These are phyloP conservation scores for Alloteropsis angusta DNA, from an alignment of 202 grass and related monocot genomes.

Conservation along the genomic window DNA sequence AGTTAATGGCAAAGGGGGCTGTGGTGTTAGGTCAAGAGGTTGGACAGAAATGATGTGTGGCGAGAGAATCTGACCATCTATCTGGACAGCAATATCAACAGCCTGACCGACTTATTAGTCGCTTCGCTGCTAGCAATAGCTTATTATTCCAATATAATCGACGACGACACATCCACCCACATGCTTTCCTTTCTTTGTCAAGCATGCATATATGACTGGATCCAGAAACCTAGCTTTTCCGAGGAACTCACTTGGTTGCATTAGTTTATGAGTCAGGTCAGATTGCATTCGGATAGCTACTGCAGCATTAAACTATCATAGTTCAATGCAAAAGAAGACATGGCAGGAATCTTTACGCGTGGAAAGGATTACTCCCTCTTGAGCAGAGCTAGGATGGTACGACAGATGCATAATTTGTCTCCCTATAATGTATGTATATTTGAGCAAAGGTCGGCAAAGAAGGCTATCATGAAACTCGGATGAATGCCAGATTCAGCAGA, in stretches of 20 bases:
- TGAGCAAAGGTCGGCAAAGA: neutral
- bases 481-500: neutral
- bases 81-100: constrained; percentile 24
- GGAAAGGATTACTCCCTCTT: neutral
- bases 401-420: too few relatives aligned
- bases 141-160: too few relatives aligned
- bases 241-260: neutral
- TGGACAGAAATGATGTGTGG: constrained; percentile 13
- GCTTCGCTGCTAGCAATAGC: neutral
- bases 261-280: neutral
- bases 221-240: neutral
- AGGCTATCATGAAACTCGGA: neutral
- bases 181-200: neutral
- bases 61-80: constrained; percentile 13
- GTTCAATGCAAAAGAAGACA: too few relatives aligned
- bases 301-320: constrained; percentile 12
- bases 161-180: neutral
- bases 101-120: constrained; percentile 13
- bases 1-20: neutral
- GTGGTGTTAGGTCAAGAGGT: constrained; percentile 37
- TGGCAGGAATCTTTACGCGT: neutral
- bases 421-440: neutral
- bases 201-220: neutral
- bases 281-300: constrained; percentile 3
- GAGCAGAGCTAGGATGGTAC: too few relatives aligned